A percentile compares a stretch with the other conserved stretches of the same genome.
phyloP scores from a whole-genome alignment of 805 yeast genomes.

The baker's yeast (Saccharomyces cerevisiae) region DNA sequence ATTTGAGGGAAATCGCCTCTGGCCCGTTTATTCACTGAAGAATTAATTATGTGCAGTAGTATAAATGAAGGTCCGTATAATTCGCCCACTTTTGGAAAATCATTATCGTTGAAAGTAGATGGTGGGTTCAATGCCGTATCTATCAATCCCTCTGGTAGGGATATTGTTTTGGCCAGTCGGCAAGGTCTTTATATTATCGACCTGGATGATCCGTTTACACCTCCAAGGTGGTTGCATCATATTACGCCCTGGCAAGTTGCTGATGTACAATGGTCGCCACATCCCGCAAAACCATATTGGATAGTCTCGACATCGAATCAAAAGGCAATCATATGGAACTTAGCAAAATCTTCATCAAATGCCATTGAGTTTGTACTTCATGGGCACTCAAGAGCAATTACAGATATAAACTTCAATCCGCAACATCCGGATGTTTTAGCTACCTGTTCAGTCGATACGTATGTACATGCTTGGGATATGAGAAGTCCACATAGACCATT shows the following conservation, averaged over 20 bases:
- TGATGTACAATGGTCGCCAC: slow-evolving; percentile 98
- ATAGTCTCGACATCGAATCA: slow-evolving; percentile 91
- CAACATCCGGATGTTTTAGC: slow-evolving; percentile 79
- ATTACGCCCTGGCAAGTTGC: slow-evolving; percentile 97
- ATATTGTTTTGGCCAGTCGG: slow-evolving; percentile 78
- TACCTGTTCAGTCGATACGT: slow-evolving; percentile 88
- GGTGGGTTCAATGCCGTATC: slow-evolving; percentile 90
- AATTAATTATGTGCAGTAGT: not conserved
- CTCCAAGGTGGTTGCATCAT: slow-evolving; percentile 91
- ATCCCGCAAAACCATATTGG: slow-evolving; percentile 76
- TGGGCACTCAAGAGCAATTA: slow-evolving; percentile 85
- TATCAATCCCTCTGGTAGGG: slow-evolving; percentile 81
- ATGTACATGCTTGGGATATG: slow-evolving; percentile 84
- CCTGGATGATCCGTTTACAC: slow-evolving; percentile 87
- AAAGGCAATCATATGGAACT: slow-evolving; percentile 90
- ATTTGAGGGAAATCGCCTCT: not conserved
- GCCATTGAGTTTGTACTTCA: slow-evolving; percentile 86
- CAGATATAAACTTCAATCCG: slow-evolving; percentile 91
- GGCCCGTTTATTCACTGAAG: not conserved
- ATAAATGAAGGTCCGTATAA: slow-evolving; percentile 29
- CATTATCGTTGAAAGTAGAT: slow-evolving; percentile 78
- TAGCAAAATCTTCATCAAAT: slow-evolving; percentile 55
- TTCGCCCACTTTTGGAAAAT: slow-evolving; percentile 66
- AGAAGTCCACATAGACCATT: slow-evolving; percentile 70
- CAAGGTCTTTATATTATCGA: slow-evolving; percentile 86